Evolutionary conservation across 257 asterid genomes (phyloP).

Genomic region (Nicotiana tomentosiformis): DNA sequence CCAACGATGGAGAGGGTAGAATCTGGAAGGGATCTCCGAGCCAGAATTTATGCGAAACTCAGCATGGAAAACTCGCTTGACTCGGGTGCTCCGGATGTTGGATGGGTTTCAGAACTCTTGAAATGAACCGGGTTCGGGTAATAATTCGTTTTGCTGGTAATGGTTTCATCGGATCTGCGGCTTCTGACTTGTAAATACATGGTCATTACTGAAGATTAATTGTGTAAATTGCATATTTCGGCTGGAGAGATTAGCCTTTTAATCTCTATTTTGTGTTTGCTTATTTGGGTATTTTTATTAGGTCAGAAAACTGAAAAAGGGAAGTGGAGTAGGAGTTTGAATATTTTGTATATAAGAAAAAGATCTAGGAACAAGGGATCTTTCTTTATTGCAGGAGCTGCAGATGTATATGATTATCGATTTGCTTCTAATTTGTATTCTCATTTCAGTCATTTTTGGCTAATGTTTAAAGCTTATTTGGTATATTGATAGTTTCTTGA

Average conservation of each 20-base stretch:
- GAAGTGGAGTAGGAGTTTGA: not conserved
- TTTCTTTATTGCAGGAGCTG: not conserved
- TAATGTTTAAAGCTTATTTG: not conserved
- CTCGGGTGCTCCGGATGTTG: conserved; percentile 39
- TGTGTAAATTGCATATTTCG: not conserved
- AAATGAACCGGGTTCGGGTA: conserved; percentile 15
- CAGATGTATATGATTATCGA: not conserved
- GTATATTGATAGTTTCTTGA: not conserved
- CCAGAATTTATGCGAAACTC: conserved; percentile 61
- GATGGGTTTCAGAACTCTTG: conserved; percentile 61
- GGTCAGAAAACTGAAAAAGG: not conserved
- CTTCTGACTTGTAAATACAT: conserved; percentile 10
- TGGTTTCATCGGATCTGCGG: not conserved
- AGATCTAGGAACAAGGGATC: not conserved
- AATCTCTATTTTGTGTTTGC: conserved; percentile 15
- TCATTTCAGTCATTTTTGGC: not conserved
- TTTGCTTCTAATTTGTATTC: not conserved
- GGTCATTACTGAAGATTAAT: not conserved
- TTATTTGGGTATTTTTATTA: not conserved
- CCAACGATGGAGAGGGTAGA: conserved; percentile 81
- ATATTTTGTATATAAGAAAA: conserved; percentile 9
- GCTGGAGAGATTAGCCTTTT: conserved; percentile 8
- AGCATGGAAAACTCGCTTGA: conserved; percentile 74
- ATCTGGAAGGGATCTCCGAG: conserved; percentile 69
- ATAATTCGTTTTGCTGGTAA: not conserved